Conservation (phyloP, 805 yeast species). For the Dipodascus geniculatus region DNA sequence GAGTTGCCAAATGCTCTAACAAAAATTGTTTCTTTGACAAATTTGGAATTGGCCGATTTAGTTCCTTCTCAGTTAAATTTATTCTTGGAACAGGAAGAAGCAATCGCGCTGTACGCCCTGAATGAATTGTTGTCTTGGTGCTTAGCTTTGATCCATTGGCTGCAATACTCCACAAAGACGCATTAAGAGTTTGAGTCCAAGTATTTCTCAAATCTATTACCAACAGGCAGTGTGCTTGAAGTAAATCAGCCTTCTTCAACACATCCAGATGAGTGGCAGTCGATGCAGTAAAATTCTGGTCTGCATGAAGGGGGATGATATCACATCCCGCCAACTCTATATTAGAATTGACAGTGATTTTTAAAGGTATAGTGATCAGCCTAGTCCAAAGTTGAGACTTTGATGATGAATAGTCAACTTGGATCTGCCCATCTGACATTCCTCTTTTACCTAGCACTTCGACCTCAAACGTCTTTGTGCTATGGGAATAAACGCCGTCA, state of each 20-base stretch:
- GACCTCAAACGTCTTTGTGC: conserved; percentile 23
- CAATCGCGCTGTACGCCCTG: conserved; percentile 43
- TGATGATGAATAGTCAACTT: conserved; percentile 43
- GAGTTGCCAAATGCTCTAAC: conserved; percentile 46
- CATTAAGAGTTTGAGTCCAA: conserved; percentile 1
- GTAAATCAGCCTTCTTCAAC: neutral
- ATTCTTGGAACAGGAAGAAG: conserved; percentile 60
- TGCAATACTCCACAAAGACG: neutral
- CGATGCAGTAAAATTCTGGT: neutral
- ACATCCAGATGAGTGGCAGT: neutral
- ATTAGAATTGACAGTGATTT: neutral
- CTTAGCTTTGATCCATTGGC: neutral
- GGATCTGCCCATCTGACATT: conserved; percentile 50
- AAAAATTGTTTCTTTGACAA: conserved; percentile 60
- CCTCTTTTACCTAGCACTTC: conserved; percentile 66
- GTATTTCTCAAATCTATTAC: conserved; percentile 1
- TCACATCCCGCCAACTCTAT: conserved; percentile 2
- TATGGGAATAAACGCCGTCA: conserved; percentile 9
- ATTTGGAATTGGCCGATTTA: conserved; percentile 54
- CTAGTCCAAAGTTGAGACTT: conserved; percentile 22
- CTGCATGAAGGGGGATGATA: neutral
- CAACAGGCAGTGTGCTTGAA: neutral
- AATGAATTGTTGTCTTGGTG: conserved; percentile 23
- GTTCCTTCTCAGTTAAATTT: conserved; percentile 30
- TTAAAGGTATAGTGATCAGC: neutral